Base-by-base conservation (phyloP, 2,329 filamentous ascomycete species). In the Biscogniauxia marginata region DNA sequence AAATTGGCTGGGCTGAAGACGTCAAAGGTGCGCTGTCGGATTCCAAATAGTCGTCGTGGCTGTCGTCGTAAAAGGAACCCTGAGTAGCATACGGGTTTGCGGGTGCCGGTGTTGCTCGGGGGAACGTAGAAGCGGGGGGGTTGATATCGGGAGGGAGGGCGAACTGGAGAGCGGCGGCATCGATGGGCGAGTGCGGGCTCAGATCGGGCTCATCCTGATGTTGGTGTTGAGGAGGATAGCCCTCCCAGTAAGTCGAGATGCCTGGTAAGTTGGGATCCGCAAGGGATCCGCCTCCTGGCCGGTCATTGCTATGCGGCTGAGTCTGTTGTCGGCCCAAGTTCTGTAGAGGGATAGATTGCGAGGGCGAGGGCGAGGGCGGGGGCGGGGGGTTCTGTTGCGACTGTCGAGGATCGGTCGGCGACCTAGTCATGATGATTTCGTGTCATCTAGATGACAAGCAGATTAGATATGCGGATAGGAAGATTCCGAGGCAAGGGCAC, bases 341-440 rank as follows among this genome's bases (percentile, higher is more conserved):
- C 72, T 86, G 86, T 56, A 93, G 77, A 57, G 88, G 89, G 74
- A 95, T 93, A 60, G 87, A 87, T 67, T 83, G 82, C 57, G 79
- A 76, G 56, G 67, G 63, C 39, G 79, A 76, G 56, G 67, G 63
- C 39, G 73, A 70, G 47, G 75, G 73, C 22, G 80, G 76, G 47
- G 75, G 73, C 23, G 80, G 77, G 60, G 75, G 73, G 62, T 77
- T 74, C 59, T 77, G 73, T 56, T 77, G 73, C 50, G 76, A 57
- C 45, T 72, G 64, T 77, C 76, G 67, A 52, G 76, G 74, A 64
- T 77, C 77, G 53, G 63, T 64, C 52, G 69, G 59, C 54, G 63
- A 62, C 61, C 72, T 70, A 48, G 63, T 65, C 70, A 71, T 72
- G 56, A 55, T 74, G 79, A 75, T 78, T 79, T 82, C 55, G 56